phyloP scores from a whole-genome alignment of 2,329 filamentous ascomycete species.

The Colletotrichum filicis region DNA sequence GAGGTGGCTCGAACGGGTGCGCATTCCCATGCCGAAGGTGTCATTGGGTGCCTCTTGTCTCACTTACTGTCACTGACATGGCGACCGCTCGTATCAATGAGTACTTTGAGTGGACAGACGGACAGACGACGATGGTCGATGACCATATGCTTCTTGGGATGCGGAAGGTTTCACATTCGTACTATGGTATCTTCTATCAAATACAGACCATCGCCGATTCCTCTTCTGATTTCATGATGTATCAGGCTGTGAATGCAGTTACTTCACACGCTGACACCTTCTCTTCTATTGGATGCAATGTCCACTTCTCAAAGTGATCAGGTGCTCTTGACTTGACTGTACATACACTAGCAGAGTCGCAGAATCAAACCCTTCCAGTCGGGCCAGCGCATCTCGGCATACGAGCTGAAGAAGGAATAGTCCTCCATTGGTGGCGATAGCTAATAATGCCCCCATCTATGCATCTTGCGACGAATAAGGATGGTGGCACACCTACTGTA shows the following conservation, averaged over 20 bases:
- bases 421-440: not conserved
- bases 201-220: not conserved
- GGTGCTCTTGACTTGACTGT: not conserved
- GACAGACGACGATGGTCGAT: too few species aligned
- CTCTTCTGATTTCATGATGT: not conserved
- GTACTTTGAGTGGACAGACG: not conserved
- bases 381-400: not conserved
- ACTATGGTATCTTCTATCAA: not conserved
- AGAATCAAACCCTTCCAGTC: not conserved
- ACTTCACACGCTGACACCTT: not conserved
- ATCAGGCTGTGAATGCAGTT: not conserved
- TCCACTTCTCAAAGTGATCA: constrained; percentile 7
- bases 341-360: constrained; percentile 1
- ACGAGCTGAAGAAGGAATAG: not conserved
- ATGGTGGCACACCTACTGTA: not conserved
- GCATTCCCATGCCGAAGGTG: not conserved
- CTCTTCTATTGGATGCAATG: not conserved
- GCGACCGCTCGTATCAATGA: not conserved
- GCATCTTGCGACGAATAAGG: not conserved
- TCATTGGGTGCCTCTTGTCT: not conserved
- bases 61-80: not conserved
- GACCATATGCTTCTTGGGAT: not conserved
- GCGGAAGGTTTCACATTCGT: not conserved
- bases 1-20: not conserved
- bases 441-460: not conserved